Evolutionary conservation across 176 grass and related monocot genomes (phyloP).

Genomic region (Poa pratensis): DNA sequence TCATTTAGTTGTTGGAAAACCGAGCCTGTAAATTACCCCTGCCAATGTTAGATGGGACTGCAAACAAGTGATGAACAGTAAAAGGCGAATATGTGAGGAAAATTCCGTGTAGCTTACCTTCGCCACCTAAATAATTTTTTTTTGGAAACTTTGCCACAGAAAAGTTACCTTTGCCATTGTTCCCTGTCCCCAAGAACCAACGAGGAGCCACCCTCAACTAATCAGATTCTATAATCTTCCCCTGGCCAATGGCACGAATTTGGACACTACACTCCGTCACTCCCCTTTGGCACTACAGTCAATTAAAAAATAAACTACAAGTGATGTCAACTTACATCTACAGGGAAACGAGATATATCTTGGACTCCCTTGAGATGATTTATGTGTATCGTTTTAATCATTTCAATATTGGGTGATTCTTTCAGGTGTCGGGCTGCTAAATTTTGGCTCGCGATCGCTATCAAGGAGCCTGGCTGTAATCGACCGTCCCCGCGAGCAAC

Average conservation of each 20-base stretch:
- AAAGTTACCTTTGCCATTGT: constrained; percentile 15
- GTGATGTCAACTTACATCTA: neutral
- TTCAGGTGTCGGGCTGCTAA: neutral
- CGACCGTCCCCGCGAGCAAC: neutral
- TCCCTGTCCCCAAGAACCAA: neutral
- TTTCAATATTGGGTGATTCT: neutral
- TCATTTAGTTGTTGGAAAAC: too few relatives aligned
- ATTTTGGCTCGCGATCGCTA: neutral
- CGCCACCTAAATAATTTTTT: neutral
- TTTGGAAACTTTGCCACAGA: neutral
- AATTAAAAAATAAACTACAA: neutral
- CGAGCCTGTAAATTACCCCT: too few relatives aligned
- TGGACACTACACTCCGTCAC: neutral
- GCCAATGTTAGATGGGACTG: too few relatives aligned
- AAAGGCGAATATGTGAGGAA: neutral
- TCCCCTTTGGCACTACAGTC: neutral
- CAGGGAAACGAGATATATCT: neutral
- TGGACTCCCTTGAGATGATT: neutral
- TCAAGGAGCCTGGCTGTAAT: neutral
- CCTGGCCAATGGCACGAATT: constrained; percentile 12
- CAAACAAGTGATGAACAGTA: too few relatives aligned
- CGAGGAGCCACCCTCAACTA: constrained; percentile 20
- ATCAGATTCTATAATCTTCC: constrained; percentile 10
- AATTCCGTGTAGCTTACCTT: neutral
- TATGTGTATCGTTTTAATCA: neutral